Evolutionary conservation across 2,329 filamentous ascomycete genomes (phyloP), one percentile per base, ranked within the genome.

Genomic region (Fusarium sp.): DNA sequence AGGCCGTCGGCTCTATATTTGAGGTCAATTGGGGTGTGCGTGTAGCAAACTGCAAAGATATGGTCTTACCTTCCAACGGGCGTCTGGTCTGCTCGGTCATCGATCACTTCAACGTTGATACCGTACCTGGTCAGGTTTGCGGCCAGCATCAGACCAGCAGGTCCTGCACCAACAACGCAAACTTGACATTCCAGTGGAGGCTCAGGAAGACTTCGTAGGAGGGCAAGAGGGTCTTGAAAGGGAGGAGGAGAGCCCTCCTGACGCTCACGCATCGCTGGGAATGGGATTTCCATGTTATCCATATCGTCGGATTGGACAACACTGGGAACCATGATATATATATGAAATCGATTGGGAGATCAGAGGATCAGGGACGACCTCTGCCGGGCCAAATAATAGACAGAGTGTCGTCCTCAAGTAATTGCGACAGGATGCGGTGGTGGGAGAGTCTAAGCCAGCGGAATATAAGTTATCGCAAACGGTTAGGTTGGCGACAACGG

Each of bases 21-120:
- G 52, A 51, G 53, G 73, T 76, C 62, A 72, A 64, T 69, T 66
- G 57, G 40, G 18, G 43, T 56, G 27, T 66, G 53, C 38, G 38
- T 42, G 15, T 24, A 32, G 43, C 22, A 45, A 18, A 43, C 49
- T 60, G 45, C 16, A 38, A 52, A 25, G 54, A 27, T 46, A 46
- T 54, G 32, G 27, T n/a, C 71, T 76, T 81, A 83, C 82, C 82
- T 81, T 76, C 91, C 91, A 11, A 90, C 90, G 8, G 88, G 84
- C 2, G 92, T 94, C 74, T 88, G 88, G 73, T 91, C 87, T 34
- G 87, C 83, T 68, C 91, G 83, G 76, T 93, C 90, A 80, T 94
- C 92, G 51, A 93, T 83, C 46, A 93, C 85, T 43, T 86, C 84
- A 5, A 88, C 85, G 59, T 88, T 88, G 73, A 93, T 88, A 16